These are phyloP conservation scores for Neltuma alba DNA, from an alignment of 306 rosid genomes.

Conservation along the genomic window DNA sequence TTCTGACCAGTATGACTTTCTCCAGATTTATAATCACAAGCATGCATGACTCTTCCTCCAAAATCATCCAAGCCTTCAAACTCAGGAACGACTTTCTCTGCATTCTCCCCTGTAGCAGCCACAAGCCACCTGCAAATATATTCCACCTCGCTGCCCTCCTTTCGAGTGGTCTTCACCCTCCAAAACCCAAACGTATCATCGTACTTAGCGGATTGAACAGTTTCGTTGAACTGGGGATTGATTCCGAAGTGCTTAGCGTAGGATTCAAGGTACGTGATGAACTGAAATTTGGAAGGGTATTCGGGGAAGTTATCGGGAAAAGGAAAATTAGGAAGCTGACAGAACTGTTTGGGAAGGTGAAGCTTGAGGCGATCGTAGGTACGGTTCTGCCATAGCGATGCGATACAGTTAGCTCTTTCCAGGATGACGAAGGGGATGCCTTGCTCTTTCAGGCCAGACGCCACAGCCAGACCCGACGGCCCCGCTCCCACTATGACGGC, in stretches of 20 bases:
- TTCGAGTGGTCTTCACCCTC: constrained; percentile 64
- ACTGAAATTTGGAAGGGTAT: constrained; percentile 78
- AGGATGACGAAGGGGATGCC: constrained; percentile 73
- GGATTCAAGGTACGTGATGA: constrained; percentile 75
- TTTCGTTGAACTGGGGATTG: constrained; percentile 74
- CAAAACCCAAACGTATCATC: constrained; percentile 82
- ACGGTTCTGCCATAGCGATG: constrained; percentile 81
- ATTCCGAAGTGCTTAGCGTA: constrained; percentile 75
- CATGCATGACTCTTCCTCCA: constrained; percentile 73
- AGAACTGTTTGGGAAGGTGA: constrained; percentile 87
- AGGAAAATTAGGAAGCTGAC: constrained; percentile 75
- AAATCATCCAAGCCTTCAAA: constrained; percentile 76
- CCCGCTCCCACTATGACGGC: constrained; percentile 49
- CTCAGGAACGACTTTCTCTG: constrained; percentile 78
- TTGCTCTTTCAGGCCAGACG: constrained; percentile 77
- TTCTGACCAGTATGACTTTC: constrained; percentile 48
- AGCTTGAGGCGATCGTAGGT: constrained; percentile 87
- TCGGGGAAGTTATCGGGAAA: constrained; percentile 77
- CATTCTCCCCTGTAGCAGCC: constrained; percentile 93
- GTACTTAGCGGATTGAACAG: constrained; percentile 86
- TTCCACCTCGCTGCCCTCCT: constrained; percentile 52
- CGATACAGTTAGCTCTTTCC: constrained; percentile 85
- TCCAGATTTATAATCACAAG: constrained; percentile 88
- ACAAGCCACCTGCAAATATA: constrained; percentile 92
- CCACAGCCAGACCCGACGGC: constrained; percentile 92